Evolutionary conservation across 2,329 filamentous ascomycete genomes (phyloP).

Genomic region (Botrytis paeoniae): DNA sequence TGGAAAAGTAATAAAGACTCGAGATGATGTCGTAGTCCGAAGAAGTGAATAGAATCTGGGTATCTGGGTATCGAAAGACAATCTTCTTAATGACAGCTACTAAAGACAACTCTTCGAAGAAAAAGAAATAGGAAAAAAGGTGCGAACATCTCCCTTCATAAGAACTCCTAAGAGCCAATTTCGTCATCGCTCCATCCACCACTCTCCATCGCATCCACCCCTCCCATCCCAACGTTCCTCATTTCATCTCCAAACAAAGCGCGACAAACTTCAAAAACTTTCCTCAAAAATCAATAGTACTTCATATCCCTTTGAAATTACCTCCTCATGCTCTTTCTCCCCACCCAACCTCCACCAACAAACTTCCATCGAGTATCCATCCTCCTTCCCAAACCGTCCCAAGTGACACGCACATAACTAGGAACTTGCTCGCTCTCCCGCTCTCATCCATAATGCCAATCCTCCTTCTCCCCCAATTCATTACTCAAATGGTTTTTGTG

Average conservation of each 20-base stretch:
- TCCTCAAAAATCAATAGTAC: not conserved
- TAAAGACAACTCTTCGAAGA: not conserved
- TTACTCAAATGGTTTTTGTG: not conserved
- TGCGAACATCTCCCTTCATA: slow-evolving; percentile 18
- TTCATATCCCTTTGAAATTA: slow-evolving; percentile 12
- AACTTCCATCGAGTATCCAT: not conserved
- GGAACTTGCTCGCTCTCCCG: not conserved
- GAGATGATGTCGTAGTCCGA: not conserved
- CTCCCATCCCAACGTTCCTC: slow-evolving; percentile 5
- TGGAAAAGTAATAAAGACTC: not conserved
- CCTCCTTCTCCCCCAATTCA: not conserved
- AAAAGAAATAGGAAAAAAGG: not conserved
- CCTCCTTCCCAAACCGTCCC: not conserved
- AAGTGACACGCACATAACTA: slow-evolving; percentile 1
- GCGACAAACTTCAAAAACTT: not conserved
- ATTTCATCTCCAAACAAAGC: not conserved
- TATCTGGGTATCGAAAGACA: slow-evolving; percentile 14
- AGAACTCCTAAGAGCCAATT: not conserved
- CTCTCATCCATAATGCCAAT: slow-evolving; percentile 11
- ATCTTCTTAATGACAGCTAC: slow-evolving; percentile 4
- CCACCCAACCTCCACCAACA: not conserved
- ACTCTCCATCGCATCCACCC: not conserved
- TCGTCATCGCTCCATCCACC: slow-evolving; percentile 6
- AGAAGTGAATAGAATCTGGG: not conserved
- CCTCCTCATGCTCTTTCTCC: slow-evolving; percentile 7